Base-by-base conservation (phyloP, 345 rosid genomes). In the Populus tremula region DNA sequence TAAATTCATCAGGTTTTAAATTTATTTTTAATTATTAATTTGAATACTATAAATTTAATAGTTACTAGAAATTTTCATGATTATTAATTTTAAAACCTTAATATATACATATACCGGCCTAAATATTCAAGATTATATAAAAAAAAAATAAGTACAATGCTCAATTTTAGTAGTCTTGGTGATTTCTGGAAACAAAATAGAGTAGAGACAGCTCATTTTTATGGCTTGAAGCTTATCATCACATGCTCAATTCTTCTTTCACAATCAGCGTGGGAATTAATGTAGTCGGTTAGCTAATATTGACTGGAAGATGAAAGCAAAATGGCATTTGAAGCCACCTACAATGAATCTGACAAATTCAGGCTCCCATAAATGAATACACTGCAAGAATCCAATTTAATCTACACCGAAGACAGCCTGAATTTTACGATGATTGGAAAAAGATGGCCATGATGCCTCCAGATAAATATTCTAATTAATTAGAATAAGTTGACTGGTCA, bases 211-310 rank as follows among this genome's bases (percentile, higher is more conserved):
- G 38, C 20, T 54, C 18, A 50, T 18, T 69, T 69, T 64, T 36
- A 47, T 62, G 43, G 35, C 21, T 54, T 21, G 17, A 25, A 77
- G 36, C 20, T 47, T 69, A 74, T 66, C 53, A 33, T 14, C 79
- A 70, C 85, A 73, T 76, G 72, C 38, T 50, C 20, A 72, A 73
- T 77, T 50, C 1, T 53, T 71, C 35, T 33, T 33, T 82, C 74
- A 6, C 62, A 8, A 80, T 75, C 61, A 69, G 31, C 21, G 25
- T 8, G 56, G 16, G 54, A 62, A 68, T 23, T 33, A 33, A 33
- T 33, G 13, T 9, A 31, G 84, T 75, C 77, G 87, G 85, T 76
- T 74, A 82, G 63, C 83, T 85, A 82, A 77, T 54, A 13, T 85
- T 85, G 85, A 85, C 85, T 17, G 1, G 67, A 49, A 73, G 70